A percentile compares a stretch with the other conserved stretches of the same genome.
Evolutionary conservation across 192 early-diverging fungal genomes (phyloP).

Genomic region (Coemansia sp.): DNA sequence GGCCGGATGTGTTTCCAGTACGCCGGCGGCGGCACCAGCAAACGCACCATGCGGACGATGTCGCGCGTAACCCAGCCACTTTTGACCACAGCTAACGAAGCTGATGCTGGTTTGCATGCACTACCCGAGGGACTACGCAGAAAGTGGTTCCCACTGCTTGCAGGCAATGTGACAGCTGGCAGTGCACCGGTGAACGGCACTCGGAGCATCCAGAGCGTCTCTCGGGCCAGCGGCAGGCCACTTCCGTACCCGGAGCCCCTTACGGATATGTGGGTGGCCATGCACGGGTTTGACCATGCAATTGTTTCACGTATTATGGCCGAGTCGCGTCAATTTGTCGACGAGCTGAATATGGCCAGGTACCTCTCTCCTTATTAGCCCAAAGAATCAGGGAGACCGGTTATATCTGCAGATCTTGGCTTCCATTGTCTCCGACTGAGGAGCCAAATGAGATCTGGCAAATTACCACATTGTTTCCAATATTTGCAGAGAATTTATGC

Average conservation of each 20-base stretch:
- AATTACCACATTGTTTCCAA: not conserved
- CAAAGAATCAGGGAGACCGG: not conserved
- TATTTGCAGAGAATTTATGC: not conserved
- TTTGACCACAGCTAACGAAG: not conserved
- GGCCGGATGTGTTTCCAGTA: slow-evolving; percentile 53
- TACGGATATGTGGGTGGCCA: slow-evolving; percentile 45
- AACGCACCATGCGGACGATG: slow-evolving; percentile 11
- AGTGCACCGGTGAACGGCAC: slow-evolving; percentile 11
- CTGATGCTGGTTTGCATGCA: slow-evolving; percentile 21
- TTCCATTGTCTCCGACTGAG: not conserved
- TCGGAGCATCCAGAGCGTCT: slow-evolving; percentile 4
- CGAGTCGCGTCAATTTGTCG: slow-evolving; percentile 47
- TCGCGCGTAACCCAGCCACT: slow-evolving; percentile 26
- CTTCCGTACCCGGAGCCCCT: slow-evolving; percentile 41
- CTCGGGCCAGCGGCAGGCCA: slow-evolving; percentile 10
- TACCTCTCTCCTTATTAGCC: slow-evolving; percentile 47
- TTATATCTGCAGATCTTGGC: not conserved
- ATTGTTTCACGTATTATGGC: slow-evolving; percentile 29
- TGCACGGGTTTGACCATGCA: slow-evolving; percentile 41
- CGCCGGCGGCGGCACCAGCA: slow-evolving; percentile 16
- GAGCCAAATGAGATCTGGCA: not conserved
- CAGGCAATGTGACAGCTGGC: not conserved
- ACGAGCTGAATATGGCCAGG: slow-evolving; percentile 38
- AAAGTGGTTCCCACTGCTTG: slow-evolving; percentile 48
- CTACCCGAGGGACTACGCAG: slow-evolving; percentile 34